These are phyloP conservation scores for Cyclocybe aegerita DNA, from an alignment of 768 basidiomycete genomes.

Conservation along the genomic window DNA sequence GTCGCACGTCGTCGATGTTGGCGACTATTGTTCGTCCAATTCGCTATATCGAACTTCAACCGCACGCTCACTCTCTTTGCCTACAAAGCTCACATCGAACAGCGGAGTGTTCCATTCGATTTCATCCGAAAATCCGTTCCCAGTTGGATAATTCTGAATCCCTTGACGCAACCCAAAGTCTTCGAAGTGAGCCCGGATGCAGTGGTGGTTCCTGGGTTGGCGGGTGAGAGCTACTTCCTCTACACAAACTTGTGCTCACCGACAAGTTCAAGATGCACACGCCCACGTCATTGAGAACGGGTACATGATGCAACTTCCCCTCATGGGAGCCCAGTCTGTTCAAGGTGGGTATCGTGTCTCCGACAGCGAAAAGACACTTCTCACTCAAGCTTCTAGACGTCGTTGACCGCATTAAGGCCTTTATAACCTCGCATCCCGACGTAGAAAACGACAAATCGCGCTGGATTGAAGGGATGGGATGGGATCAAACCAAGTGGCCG, in stretches of 20 bases:
- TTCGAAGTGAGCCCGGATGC: slow-evolving; percentile 11
- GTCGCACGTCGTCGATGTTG: slow-evolving; percentile 45
- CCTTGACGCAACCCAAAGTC: slow-evolving; percentile 4
- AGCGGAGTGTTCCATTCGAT: not conserved
- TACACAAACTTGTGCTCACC: not conserved
- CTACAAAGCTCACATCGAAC: slow-evolving; percentile 10
- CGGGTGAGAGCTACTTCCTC: slow-evolving; percentile 44
- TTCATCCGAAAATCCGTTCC: slow-evolving; percentile 2
- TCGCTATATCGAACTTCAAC: not conserved
- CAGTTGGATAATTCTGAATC: slow-evolving; percentile 1
- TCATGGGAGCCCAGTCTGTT: slow-evolving; percentile 58
- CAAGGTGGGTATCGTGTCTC: slow-evolving; percentile 40
- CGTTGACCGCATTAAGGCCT: slow-evolving; percentile 54
- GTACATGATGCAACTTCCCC: slow-evolving; percentile 61
- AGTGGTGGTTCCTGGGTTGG: slow-evolving; percentile 65
- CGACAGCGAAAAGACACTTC: not conserved
- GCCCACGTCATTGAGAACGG: slow-evolving; percentile 79
- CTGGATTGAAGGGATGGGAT: slow-evolving; percentile 89
- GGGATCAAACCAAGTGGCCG: slow-evolving; percentile 89
- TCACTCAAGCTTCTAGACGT: slow-evolving; percentile 46
- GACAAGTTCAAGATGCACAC: slow-evolving; percentile 60
- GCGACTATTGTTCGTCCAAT: slow-evolving; percentile 42
- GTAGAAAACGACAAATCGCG: slow-evolving; percentile 46
- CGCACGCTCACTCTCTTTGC: not conserved
- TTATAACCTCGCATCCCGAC: slow-evolving; percentile 59